These are phyloP conservation scores for Hymenoscyphus scutula DNA, from an alignment of 2,329 filamentous ascomycete species.

Conservation along the genomic window DNA sequence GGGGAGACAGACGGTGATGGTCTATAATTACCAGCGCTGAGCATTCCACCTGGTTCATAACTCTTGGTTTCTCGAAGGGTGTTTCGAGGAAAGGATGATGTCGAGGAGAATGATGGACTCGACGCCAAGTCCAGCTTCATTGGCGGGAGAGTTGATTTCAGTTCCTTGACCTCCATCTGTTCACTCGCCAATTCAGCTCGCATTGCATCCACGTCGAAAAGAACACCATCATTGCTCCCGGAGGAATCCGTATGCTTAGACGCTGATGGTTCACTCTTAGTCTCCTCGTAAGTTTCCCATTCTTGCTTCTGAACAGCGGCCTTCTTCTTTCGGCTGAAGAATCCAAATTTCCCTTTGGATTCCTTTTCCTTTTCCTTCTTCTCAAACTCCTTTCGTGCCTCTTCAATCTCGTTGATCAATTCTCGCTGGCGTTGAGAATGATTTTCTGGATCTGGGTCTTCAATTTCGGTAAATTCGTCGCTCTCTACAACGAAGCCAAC, in stretches of 20 bases:
- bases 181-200: constrained; percentile 69
- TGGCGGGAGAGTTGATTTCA: constrained; percentile 83
- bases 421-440: constrained; percentile 85
- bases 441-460: constrained; percentile 94
- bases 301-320: constrained; percentile 69
- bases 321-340: constrained; percentile 83
- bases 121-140: constrained; percentile 69
- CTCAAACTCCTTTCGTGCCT: constrained; percentile 83
- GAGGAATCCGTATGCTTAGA: constrained; percentile 30
- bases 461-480: constrained; percentile 94
- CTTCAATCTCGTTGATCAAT: constrained; percentile 94
- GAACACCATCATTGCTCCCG: constrained; percentile 48
- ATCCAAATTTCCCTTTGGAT: constrained; percentile 59
- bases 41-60: constrained; percentile 41
- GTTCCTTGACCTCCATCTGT: constrained; percentile 66
- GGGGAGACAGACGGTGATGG: constrained; percentile 19
- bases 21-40: constrained; percentile 21
- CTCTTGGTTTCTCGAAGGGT: constrained; percentile 48
- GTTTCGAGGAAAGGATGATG: constrained; percentile 18
- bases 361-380: constrained; percentile 68
- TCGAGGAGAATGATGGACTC: constrained; percentile 14
- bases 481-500: constrained; percentile 90
- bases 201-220: constrained; percentile 96
- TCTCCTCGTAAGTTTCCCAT: constrained; percentile 92
- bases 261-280: constrained; percentile 46